A percentile compares a stretch with the other conserved stretches of the same genome.
Conservation (phyloP, 73 alveolate species). For the Paraurostyla sp. region DNA sequence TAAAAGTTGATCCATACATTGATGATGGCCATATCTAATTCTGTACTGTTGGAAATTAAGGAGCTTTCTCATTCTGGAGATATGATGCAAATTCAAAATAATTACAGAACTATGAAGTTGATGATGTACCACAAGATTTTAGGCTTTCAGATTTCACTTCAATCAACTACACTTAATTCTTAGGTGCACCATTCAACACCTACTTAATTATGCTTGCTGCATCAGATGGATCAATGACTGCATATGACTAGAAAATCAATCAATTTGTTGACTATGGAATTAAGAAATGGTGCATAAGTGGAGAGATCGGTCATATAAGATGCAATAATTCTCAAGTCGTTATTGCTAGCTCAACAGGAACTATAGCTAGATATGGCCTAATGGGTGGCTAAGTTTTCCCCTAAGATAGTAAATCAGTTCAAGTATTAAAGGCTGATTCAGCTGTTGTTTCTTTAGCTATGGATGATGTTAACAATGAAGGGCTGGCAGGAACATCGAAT, state of each 20-base stretch:
- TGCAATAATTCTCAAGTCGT: slow-evolving; percentile 67
- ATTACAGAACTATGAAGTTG: slow-evolving; percentile 74
- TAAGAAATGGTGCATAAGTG: slow-evolving; percentile 78
- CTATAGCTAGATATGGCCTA: slow-evolving; percentile 75
- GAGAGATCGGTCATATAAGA: slow-evolving; percentile 70
- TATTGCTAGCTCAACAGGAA: slow-evolving; percentile 69
- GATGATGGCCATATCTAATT: slow-evolving; percentile 64
- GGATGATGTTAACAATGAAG: slow-evolving; percentile 79
- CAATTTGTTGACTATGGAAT: slow-evolving; percentile 72
- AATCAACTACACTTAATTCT: slow-evolving; percentile 73
- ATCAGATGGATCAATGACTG: slow-evolving; percentile 78
- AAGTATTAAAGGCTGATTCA: slow-evolving; percentile 74
- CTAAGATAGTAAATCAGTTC: slow-evolving; percentile 74
- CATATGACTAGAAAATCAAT: slow-evolving; percentile 79
- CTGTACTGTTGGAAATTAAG: slow-evolving; percentile 77
- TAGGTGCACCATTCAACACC: slow-evolving; percentile 72
- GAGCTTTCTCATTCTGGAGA: slow-evolving; percentile 84
- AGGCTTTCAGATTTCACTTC: slow-evolving; percentile 75
- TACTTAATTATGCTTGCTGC: slow-evolving; percentile 75
- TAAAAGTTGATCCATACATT: slow-evolving; percentile 74
- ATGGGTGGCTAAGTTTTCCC: slow-evolving; percentile 63
- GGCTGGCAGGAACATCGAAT: slow-evolving; percentile 79
- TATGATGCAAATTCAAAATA: slow-evolving; percentile 68
- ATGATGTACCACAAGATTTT: slow-evolving; percentile 79
- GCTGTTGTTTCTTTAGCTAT: slow-evolving; percentile 68